A percentile compares a stretch with the other conserved stretches of the same genome.
Conservation (phyloP, 495 filamentous ascomycete species). For the Lophiotrema nucula region DNA sequence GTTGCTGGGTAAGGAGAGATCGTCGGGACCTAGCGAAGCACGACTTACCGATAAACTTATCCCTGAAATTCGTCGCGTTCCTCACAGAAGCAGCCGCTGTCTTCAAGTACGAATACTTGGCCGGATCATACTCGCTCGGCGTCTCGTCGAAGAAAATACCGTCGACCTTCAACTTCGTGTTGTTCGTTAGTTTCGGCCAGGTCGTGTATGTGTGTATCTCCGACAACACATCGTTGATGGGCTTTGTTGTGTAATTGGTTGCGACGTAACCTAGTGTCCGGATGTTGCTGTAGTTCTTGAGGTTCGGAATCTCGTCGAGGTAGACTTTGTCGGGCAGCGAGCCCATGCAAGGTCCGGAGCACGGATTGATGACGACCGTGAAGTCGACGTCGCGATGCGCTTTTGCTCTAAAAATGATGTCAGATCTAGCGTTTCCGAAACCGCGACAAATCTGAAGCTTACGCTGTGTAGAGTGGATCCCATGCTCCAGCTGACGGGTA, state of each 20-base stretch:
- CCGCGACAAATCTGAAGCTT: too few species aligned
- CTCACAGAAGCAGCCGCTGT: constrained; percentile 34
- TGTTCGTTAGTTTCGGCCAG: constrained; percentile 16
- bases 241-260: constrained; percentile 20
- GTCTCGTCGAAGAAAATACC: constrained; percentile 36
- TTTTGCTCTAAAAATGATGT: constrained; percentile 11
- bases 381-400: constrained; percentile 23
- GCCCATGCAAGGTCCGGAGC: constrained; percentile 25
- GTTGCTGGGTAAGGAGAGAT: neutral
- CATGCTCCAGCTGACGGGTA: constrained; percentile 26
- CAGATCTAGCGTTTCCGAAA: too few species aligned
- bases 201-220: constrained; percentile 27
- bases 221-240: constrained; percentile 10
- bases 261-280: constrained; percentile 31
- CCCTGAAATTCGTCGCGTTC: constrained; percentile 24
- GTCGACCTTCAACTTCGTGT: constrained; percentile 20
- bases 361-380: constrained; percentile 31
- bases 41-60: constrained; percentile 20
- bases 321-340: constrained; percentile 29
- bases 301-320: constrained; percentile 27
- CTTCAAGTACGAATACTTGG: constrained; percentile 39
- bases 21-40: too few species aligned
- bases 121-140: constrained; percentile 31
- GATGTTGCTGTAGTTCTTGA: constrained; percentile 23
- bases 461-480: constrained; percentile 31